These are phyloP conservation scores for Orbilia brochopaga DNA, from an alignment of 2,329 filamentous ascomycete genomes.

Conservation along the genomic window DNA sequence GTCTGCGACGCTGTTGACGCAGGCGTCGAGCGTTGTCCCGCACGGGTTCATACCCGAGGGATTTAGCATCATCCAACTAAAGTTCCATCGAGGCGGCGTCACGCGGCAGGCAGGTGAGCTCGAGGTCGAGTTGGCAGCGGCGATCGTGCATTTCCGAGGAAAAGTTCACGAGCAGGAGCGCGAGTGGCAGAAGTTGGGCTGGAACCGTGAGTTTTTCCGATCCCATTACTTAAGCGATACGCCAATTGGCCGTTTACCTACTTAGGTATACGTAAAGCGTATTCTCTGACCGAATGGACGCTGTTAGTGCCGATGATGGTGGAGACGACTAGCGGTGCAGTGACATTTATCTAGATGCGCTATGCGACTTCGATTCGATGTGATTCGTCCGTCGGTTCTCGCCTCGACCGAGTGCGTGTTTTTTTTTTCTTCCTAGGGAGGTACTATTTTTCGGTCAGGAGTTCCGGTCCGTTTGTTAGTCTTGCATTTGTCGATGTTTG, in stretches of 20 bases:
- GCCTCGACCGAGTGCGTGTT: no score
- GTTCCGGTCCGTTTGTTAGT: background rate
- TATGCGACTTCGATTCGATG: slow-evolving; percentile 5
- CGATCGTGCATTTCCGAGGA: slow-evolving; percentile 37
- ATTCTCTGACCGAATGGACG: slow-evolving; percentile 8
- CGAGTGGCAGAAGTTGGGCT: slow-evolving; percentile 44
- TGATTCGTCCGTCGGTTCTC: background rate
- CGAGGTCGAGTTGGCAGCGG: slow-evolving; percentile 22
- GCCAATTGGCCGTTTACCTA: background rate
- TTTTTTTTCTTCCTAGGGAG: background rate
- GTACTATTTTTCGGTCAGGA: background rate
- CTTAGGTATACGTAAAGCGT: no score
- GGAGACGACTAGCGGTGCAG: slow-evolving; percentile 24
- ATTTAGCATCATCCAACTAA: slow-evolving; percentile 34
- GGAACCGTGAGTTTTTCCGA: slow-evolving; percentile 41
- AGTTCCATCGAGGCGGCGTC: slow-evolving; percentile 16
- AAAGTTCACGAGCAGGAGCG: slow-evolving; percentile 37
- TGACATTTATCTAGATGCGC: slow-evolving; percentile 29
- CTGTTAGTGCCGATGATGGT: slow-evolving; percentile 41
- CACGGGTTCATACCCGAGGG: slow-evolving; percentile 44
- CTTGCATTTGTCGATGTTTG: no score
- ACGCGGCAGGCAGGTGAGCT: slow-evolving; percentile 23
- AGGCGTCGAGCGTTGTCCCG: slow-evolving; percentile 34
- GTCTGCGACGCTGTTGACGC: slow-evolving; percentile 32
- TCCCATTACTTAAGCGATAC: background rate